These are phyloP conservation scores for Neofusicoccum laricinum DNA, from an alignment of 2,329 filamentous ascomycete genomes.

Conservation along the genomic window DNA sequence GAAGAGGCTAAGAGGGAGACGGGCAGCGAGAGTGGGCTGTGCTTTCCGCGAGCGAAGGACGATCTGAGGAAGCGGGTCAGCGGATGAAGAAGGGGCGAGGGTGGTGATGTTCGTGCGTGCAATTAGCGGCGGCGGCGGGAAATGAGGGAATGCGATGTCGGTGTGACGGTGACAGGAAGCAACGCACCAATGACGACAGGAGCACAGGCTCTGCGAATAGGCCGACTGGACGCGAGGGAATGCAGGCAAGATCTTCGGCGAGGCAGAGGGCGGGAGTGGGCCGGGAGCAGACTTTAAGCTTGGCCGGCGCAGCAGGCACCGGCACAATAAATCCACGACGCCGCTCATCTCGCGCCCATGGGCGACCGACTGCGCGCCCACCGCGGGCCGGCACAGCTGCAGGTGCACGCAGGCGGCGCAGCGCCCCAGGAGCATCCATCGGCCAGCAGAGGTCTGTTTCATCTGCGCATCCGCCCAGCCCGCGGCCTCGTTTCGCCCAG, in stretches of 20 bases:
- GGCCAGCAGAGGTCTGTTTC: background rate
- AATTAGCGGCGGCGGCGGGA: background rate
- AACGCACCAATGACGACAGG: background rate
- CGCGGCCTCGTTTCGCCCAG: conserved; percentile 8
- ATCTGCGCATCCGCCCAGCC: background rate
- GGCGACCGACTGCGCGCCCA: background rate
- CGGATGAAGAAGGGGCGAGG: background rate
- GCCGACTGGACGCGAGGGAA: background rate
- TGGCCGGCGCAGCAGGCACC: background rate
- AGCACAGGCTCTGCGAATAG: background rate
- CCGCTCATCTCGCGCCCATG: background rate
- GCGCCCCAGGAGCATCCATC: background rate
- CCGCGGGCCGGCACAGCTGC: background rate
- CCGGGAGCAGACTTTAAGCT: background rate
- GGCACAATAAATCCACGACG: conserved; percentile 4
- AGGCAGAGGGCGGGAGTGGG: background rate
- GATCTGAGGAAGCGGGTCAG: background rate
- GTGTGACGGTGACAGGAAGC: background rate
- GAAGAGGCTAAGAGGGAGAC: background rate
- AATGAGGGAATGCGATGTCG: conserved; percentile 13
- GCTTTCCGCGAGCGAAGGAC: background rate
- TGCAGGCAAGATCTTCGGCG: conserved; percentile 1
- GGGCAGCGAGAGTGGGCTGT: background rate
- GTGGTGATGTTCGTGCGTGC: background rate
- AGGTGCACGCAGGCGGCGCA: background rate